Evolutionary conservation across 495 filamentous ascomycete genomes (phyloP).

Genomic region (Neurospora pannonica): DNA sequence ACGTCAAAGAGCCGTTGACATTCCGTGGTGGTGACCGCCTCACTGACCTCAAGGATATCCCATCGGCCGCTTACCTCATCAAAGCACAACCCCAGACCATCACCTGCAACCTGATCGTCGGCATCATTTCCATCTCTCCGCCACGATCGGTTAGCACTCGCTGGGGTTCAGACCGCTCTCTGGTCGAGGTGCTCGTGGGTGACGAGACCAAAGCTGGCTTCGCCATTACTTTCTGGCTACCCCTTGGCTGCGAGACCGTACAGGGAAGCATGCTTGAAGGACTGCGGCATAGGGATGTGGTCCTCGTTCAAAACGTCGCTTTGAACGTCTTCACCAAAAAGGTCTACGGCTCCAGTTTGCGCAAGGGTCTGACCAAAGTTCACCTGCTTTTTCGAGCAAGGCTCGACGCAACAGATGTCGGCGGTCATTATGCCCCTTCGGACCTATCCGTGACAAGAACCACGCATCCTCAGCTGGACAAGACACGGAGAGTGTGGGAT

Average conservation of each 20-base stretch:
- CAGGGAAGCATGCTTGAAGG: conserved; percentile 35
- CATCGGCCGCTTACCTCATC: conserved; percentile 54
- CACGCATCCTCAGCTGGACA: conserved; percentile 45
- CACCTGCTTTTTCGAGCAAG: conserved; percentile 52
- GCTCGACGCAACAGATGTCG: conserved; percentile 31
- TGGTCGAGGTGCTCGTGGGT: conserved; percentile 72
- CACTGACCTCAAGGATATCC: conserved; percentile 61
- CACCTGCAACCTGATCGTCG: conserved; percentile 66
- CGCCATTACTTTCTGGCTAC: conserved; percentile 74
- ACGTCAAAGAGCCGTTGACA: conserved; percentile 12
- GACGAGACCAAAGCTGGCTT: conserved; percentile 83
- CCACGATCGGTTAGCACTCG: conserved; percentile 47
- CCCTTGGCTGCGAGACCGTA: conserved; percentile 18
- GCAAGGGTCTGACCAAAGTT: conserved; percentile 59
- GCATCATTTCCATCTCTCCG: conserved; percentile 60
- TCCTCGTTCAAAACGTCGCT: conserved; percentile 70
- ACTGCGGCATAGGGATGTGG: conserved; percentile 60
- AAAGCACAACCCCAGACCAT: conserved; percentile 72
- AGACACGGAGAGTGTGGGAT: conserved; percentile 56
- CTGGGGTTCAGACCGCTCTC: conserved; percentile 46
- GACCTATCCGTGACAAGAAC: conserved; percentile 23
- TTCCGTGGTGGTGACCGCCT: conserved; percentile 27
- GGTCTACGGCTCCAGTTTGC: conserved; percentile 69
- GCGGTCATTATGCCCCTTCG: conserved; percentile 31
- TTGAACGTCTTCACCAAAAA: conserved; percentile 59